Evolutionary conservation across 164 flowering plant genomes (phyloP).

Genomic region (Litsea cubeba): DNA sequence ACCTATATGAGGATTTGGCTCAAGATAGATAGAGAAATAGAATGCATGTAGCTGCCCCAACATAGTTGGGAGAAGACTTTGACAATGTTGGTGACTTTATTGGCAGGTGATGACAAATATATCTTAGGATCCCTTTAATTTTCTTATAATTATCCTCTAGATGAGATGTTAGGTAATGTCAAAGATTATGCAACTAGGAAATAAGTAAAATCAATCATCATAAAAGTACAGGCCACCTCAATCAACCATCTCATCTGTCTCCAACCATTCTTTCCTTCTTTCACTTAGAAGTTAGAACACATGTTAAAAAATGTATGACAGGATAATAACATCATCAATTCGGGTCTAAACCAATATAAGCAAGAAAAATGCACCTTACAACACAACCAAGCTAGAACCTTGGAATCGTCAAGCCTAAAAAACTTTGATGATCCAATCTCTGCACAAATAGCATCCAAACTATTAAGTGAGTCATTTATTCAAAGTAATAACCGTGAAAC

Average conservation of each 20-base stretch:
- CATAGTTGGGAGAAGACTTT: no score
- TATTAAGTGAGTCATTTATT: background rate
- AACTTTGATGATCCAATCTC: conserved; percentile 73
- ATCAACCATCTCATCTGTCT: no score
- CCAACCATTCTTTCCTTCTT: no score
- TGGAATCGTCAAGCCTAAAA: conserved; percentile 83
- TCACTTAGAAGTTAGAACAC: no score
- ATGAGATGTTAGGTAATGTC: background rate
- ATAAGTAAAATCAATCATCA: no score
- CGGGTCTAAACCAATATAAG: background rate
- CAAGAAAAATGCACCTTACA: conserved; percentile 50
- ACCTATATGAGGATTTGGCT: no score
- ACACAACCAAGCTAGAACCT: conserved; percentile 72
- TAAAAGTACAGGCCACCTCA: no score
- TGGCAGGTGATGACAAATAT: no score
- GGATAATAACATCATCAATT: background rate
- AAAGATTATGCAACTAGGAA: background rate
- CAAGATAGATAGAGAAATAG: no score
- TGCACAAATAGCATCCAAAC: conserved; percentile 25
- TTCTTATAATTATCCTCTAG: background rate
- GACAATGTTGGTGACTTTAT: no score
- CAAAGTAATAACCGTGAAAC: background rate
- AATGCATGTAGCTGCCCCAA: no score
- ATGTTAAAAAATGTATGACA: no score
- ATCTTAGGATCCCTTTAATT: background rate